A percentile compares a stretch with the other conserved stretches of the same genome.
Conservation (phyloP, 1,284 basidiomycete genomes). For the Cystobasidium slooffiae region DNA sequence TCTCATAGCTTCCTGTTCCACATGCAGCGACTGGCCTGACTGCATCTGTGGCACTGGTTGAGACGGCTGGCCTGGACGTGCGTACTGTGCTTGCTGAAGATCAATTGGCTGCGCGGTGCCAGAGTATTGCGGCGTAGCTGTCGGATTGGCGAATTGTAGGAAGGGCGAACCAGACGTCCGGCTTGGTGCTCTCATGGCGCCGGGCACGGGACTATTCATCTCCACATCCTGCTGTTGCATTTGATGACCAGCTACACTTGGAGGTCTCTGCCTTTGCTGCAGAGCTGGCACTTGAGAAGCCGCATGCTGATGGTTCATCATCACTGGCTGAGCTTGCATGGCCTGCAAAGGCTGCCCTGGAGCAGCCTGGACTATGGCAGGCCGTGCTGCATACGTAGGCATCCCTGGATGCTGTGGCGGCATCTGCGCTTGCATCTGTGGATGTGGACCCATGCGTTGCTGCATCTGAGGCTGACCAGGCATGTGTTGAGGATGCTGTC, state of each 20-base stretch:
- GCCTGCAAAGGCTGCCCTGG: conserved; percentile 7
- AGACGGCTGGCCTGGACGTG: neutral
- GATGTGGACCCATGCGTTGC: conserved; percentile 3
- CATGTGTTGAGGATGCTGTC: neutral
- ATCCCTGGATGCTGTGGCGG: conserved; percentile 3
- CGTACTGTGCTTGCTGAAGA: conserved; percentile 7
- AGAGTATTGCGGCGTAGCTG: conserved; percentile 11
- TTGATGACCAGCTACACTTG: conserved; percentile 30
- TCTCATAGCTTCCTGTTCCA: conserved; percentile 13
- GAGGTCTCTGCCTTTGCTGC: conserved; percentile 13
- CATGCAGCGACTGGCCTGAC: neutral
- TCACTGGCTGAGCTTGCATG: conserved; percentile 13
- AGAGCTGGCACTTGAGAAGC: neutral
- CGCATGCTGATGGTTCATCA: neutral
- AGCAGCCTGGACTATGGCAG: neutral
- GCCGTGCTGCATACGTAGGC: conserved; percentile 1
- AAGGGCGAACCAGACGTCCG: conserved; percentile 22
- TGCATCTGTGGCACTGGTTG: neutral
- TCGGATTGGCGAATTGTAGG: conserved; percentile 15
- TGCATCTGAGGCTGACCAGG: conserved; percentile 26
- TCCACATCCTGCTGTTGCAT: neutral
- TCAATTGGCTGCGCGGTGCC: conserved; percentile 18
- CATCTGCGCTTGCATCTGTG: conserved; percentile 16
- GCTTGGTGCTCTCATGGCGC: conserved; percentile 18
- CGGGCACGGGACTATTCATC: conserved; percentile 24